phyloP scores from a whole-genome alignment of 2,329 filamentous ascomycete species.

The Nakataea oryzae region DNA sequence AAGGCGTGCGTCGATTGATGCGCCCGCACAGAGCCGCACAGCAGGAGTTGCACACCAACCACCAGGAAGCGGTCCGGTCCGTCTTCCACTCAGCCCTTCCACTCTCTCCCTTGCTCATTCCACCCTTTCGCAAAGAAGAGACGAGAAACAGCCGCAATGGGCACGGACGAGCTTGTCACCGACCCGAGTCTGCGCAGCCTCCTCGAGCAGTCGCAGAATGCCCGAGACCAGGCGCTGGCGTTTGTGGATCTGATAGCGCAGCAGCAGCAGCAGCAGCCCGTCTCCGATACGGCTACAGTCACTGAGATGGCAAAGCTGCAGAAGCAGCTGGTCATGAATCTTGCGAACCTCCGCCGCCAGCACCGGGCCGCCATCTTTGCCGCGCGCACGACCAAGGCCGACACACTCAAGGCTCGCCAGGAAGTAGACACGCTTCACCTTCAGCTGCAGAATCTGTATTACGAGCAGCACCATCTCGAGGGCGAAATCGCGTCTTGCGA shows the following conservation, averaged over 20 bases:
- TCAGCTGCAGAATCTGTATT: conserved; percentile 90
- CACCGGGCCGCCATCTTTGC: conserved; percentile 74
- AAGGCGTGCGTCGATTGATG: not conserved
- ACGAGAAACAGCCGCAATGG: conserved; percentile 26
- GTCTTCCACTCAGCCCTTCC: not conserved
- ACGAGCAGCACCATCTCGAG: conserved; percentile 84
- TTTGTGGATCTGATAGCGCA: conserved; percentile 45
- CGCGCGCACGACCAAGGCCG: conserved; percentile 75
- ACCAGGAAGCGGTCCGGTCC: not conserved
- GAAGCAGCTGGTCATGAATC: conserved; percentile 67
- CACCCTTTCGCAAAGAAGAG: not conserved
- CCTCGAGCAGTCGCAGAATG: conserved; percentile 61
- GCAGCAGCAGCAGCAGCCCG: conserved; percentile 18
- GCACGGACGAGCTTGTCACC: conserved; percentile 47
- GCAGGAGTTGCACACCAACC: not conserved
- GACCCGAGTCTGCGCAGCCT: conserved; percentile 57
- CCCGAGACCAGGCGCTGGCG: conserved; percentile 59
- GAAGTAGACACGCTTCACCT: conserved; percentile 88
- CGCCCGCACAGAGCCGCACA: not conserved
- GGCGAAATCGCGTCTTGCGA: conserved; percentile 88
- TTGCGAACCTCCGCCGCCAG: conserved; percentile 70
- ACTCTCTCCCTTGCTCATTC: not conserved
- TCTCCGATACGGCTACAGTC: conserved; percentile 26
- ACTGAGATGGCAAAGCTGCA: conserved; percentile 62
- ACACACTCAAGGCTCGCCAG: conserved; percentile 77